Percentiles rank a stretch among this genome's conserved stretches.
phyloP scores from a whole-genome alignment of 768 basidiomycete genomes.

The Hericium rajendrae region DNA sequence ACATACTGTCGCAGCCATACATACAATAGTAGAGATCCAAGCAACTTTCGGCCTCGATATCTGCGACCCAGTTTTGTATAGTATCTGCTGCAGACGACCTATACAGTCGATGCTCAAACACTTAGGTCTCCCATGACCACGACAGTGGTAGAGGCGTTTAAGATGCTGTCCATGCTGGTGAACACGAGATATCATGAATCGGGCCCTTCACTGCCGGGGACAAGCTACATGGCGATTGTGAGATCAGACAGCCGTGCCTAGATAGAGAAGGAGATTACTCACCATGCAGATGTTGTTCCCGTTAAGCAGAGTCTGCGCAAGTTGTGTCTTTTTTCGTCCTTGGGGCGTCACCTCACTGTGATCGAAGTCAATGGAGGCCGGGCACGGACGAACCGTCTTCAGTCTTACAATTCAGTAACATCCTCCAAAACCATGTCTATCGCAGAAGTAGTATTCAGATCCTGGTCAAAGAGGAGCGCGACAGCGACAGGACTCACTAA shows the following conservation, averaged over 20 bases:
- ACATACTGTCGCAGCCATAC: no score
- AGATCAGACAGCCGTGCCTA: background rate
- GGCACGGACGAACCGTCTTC: background rate
- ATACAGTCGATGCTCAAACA: no score
- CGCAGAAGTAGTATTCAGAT: background rate
- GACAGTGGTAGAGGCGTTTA: no score
- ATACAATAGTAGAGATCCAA: no score
- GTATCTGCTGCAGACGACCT: background rate
- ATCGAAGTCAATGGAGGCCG: background rate
- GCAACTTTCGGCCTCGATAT: no score
- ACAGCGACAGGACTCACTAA: constrained; percentile 62
- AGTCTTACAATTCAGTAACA: constrained; percentile 86
- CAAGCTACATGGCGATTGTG: constrained; percentile 34
- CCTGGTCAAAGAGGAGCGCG: background rate
- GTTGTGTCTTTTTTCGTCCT: constrained; percentile 68
- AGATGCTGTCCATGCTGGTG: no score
- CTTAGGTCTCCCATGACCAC: no score
- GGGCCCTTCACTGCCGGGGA: constrained; percentile 65
- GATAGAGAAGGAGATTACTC: background rate
- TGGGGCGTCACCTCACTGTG: constrained; percentile 78
- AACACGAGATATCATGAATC: constrained; percentile 18
- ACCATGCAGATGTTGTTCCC: constrained; percentile 98
- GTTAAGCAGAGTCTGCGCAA: constrained; percentile 84
- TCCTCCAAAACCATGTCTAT: constrained; percentile 92
- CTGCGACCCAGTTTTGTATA: background rate